Percentiles rank a stretch among this genome's conserved stretches.
These are phyloP conservation scores for Yarrowia sp. DNA, from an alignment of 805 yeast species.

Conservation along the genomic window DNA sequence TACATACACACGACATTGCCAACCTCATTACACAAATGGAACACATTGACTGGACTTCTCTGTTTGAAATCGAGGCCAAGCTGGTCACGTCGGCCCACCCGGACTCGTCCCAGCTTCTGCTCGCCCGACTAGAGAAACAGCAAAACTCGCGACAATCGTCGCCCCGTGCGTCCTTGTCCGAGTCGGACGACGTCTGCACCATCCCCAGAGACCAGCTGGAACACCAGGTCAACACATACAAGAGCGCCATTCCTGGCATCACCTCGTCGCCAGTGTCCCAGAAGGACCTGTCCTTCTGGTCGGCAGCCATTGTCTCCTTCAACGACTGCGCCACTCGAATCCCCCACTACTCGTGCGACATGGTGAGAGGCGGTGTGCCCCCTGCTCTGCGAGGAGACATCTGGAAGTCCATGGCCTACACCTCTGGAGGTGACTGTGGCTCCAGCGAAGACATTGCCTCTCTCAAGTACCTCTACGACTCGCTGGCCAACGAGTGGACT, in stretches of 20 bases:
- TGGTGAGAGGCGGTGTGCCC: constrained; percentile 39
- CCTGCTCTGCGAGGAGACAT: constrained; percentile 38
- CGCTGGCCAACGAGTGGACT: constrained; percentile 43
- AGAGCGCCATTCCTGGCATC: constrained; percentile 12
- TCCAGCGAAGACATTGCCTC: constrained; percentile 20
- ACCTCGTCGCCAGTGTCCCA: background rate
- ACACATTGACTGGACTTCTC: constrained; percentile 24
- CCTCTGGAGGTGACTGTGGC: constrained; percentile 22
- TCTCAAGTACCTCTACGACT: constrained; percentile 38
- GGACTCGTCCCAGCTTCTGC: constrained; percentile 6
- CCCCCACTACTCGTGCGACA: constrained; percentile 36
- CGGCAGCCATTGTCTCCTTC: constrained; percentile 38
- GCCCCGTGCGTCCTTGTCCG: constrained; percentile 7
- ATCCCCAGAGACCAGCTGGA: constrained; percentile 10
- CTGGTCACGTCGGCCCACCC: constrained; percentile 9
- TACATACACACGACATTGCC: background rate
- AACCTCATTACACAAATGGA: background rate
- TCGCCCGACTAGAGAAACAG: constrained; percentile 18
- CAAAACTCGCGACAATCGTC: constrained; percentile 1
- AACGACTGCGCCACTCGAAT: constrained; percentile 34
- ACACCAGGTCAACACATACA: constrained; percentile 1
- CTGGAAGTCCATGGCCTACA: constrained; percentile 37
- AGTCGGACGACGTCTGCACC: background rate
- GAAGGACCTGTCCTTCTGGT: constrained; percentile 38
- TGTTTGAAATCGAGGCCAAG: constrained; percentile 21